A percentile compares a stretch with the other conserved stretches of the same genome.
Conservation (phyloP, 768 basidiomycete species). For the Antrodiella citrinella region DNA sequence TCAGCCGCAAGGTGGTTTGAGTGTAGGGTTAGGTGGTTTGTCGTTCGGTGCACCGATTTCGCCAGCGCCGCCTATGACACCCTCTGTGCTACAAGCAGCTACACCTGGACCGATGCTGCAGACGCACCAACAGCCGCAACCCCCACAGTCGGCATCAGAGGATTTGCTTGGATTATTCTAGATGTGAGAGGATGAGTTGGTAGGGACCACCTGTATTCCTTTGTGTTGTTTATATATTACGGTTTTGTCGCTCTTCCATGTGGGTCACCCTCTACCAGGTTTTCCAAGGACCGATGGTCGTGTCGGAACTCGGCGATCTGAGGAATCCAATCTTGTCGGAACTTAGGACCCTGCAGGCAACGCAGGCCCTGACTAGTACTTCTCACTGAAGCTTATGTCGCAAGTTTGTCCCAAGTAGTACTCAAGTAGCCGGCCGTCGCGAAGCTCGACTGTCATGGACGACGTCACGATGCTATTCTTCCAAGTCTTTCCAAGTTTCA, state of each 20-base stretch:
- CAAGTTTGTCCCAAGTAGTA: no score
- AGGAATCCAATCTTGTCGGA: no score
- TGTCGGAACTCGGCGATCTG: no score
- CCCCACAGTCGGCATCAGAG: constrained; percentile 32
- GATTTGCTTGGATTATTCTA: constrained; percentile 52
- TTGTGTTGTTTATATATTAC: not conserved
- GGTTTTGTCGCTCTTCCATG: not conserved
- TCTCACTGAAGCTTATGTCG: no score
- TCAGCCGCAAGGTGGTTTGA: constrained; percentile 6
- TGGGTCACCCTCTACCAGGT: no score
- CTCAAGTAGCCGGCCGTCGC: no score
- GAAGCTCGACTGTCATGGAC: no score
- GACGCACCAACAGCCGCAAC: constrained; percentile 11
- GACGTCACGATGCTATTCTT: no score
- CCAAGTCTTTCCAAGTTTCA: no score
- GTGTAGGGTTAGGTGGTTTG: constrained; percentile 19
- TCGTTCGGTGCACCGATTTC: constrained; percentile 21
- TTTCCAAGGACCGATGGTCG: no score
- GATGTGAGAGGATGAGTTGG: not conserved
- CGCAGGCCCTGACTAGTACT: no score
- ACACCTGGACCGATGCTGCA: constrained; percentile 12
- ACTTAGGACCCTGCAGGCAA: no score
- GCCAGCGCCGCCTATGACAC: constrained; percentile 13
- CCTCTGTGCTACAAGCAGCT: constrained; percentile 14
- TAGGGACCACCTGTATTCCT: not conserved